Evolutionary conservation across 2,329 filamentous ascomycete species (phyloP), one percentile per base, ranked within the genome.

Genomic region (Epichloe sibirici): DNA sequence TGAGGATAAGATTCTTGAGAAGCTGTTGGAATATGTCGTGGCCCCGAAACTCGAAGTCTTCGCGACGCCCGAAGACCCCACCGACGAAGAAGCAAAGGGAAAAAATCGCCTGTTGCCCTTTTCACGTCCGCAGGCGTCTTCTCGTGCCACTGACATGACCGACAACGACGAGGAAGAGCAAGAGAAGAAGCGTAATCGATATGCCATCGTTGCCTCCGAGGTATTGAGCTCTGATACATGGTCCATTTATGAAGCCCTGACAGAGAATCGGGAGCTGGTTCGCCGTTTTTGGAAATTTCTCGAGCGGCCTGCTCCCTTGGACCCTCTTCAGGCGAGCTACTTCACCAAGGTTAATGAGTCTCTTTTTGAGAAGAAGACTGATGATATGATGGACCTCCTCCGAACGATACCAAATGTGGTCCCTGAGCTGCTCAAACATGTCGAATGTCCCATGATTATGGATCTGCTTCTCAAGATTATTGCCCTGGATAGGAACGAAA

Each of bases 271-370:
- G 52, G 74, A 81, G 45, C 78, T 90, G 56, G 72, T 98, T 60
- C 82, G 82, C 62, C 81, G 85, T 58, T 97, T 98, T 68, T 98
- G 93, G 93, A 75, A 82, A 47, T 98, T 96, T 67, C 71, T 98
- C 61, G 86, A 86, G 65, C 81, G 84, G 52, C 80, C 88, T n/a
- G 79, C 88, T 11, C 88, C 91, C 3, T 78, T 98, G 52, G 91
- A 97, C 66, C 87, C 91, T 39, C 78, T 96, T 5, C 91, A 97
- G 70, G 91, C 93, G 17, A 90, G 90, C 63, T 98, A 98, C 67
- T 98, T 98, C 66, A 96, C 91, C 52, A 98, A 97, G 66, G 90
- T 98, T 64, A 97, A 97, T 68, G 93, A 98, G 71, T 87, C 89
- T n/a, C 73, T 98, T 21, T 85, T 98, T 52, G 93, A 97, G 67